Percentiles rank a stretch among this genome's conserved stretches.
Evolutionary conservation across 176 grass and related monocot species (phyloP).

Genomic region (Raddia guianensis): DNA sequence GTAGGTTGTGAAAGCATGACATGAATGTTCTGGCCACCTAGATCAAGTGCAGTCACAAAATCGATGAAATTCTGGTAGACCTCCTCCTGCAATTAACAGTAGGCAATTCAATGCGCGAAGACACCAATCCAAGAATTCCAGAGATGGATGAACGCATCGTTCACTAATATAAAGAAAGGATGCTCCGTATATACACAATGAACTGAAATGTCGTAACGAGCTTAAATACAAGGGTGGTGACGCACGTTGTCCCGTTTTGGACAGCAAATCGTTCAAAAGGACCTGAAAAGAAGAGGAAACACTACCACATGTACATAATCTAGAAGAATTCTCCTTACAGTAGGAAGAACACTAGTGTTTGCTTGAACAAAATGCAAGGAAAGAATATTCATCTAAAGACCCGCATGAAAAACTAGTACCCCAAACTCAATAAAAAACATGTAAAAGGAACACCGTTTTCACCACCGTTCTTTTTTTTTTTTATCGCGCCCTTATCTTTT

Average conservation of each 20-base stretch:
- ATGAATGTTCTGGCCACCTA: not conserved
- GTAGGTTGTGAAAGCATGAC: too few relatives aligned
- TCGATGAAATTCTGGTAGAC: not conserved
- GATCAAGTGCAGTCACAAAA: not conserved
- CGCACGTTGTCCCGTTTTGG: not conserved
- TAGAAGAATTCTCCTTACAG: slow-evolving; percentile 37
- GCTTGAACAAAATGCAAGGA: not conserved
- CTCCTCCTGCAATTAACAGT: too few relatives aligned
- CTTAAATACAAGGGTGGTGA: slow-evolving; percentile 27
- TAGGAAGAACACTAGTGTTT: not conserved
- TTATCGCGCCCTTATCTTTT: slow-evolving; percentile 33
- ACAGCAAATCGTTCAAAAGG: slow-evolving; percentile 22
- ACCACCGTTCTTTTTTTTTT: not conserved
- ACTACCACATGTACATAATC: slow-evolving; percentile 42
- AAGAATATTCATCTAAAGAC: slow-evolving; percentile 24
- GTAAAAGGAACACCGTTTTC: not conserved
- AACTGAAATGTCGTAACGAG: slow-evolving; percentile 13
- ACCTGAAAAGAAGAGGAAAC: slow-evolving; percentile 30
- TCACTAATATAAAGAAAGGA: slow-evolving; percentile 17
- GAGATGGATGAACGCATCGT: not conserved
- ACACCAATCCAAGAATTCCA: not conserved
- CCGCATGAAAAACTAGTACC: not conserved
- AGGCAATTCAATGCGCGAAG: not conserved
- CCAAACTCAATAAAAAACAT: slow-evolving; percentile 3
- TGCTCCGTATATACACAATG: slow-evolving; percentile 26